Evolutionary conservation across 306 rosid species (phyloP).

Genomic region (Erythrophleum fordii): DNA sequence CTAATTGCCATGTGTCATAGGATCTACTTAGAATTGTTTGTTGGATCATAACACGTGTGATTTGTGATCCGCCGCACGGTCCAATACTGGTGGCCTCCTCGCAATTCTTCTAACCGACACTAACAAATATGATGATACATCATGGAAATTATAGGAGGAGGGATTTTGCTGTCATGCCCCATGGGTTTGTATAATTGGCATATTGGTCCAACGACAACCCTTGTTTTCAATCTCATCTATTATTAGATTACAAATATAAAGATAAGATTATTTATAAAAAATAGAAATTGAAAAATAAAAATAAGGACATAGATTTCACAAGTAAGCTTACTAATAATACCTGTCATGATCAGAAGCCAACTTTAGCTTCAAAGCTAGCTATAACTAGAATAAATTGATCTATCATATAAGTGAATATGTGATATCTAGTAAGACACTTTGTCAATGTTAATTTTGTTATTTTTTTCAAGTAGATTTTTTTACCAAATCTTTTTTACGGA

Average conservation of each 20-base stretch:
- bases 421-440: not conserved
- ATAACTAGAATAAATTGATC: not conserved
- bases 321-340: too few species aligned
- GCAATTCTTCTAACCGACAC: slow-evolving; percentile 49
- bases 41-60: slow-evolving; percentile 46
- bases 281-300: too few species aligned
- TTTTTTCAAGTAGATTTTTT: not conserved
- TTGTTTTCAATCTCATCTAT: too few species aligned
- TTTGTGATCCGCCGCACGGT: not conserved
- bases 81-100: slow-evolving; percentile 27
- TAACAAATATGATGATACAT: not conserved
- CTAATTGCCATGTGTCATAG: slow-evolving; percentile 41
- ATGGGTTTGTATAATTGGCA: too few species aligned
- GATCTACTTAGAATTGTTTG: not conserved
- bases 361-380: not conserved
- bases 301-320: too few species aligned
- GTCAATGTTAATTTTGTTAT: not conserved
- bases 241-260: too few species aligned
- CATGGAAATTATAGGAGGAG: not conserved
- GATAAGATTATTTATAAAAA: too few species aligned
- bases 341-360: too few species aligned
- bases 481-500: too few species aligned
- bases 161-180: slow-evolving; percentile 15
- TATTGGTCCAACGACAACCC: too few species aligned
- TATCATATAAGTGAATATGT: not conserved